These are phyloP conservation scores for Suaeda aralocaspica DNA, from an alignment of 148 eudicot genomes.

Conservation along the genomic window DNA sequence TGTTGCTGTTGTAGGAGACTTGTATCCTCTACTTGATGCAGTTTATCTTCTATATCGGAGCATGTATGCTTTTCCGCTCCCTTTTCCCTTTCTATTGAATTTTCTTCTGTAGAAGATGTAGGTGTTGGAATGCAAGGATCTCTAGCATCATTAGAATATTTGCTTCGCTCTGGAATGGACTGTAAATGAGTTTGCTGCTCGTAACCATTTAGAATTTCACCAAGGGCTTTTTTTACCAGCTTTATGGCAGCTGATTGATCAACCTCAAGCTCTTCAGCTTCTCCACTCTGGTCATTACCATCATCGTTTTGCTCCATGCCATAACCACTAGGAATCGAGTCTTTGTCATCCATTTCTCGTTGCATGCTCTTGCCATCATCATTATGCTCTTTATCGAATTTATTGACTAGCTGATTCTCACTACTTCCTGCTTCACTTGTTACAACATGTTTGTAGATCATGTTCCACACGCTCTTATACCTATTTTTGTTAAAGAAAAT, in stretches of 20 bases:
- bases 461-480: slow-evolving; percentile 72
- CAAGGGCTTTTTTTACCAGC: slow-evolving; percentile 76
- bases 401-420: slow-evolving; percentile 19
- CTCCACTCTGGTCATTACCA: slow-evolving; percentile 25
- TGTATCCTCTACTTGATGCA: slow-evolving; percentile 5
- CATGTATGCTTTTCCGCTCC: slow-evolving; percentile 4
- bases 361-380: slow-evolving; percentile 20
- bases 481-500: slow-evolving; percentile 38
- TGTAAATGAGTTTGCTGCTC: slow-evolving; percentile 55
- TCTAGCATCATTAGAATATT: slow-evolving; percentile 21
- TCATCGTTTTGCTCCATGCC: slow-evolving; percentile 18
- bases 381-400: slow-evolving; percentile 18
- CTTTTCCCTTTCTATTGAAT: slow-evolving; percentile 11
- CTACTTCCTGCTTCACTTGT: slow-evolving; percentile 30
- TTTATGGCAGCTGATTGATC: slow-evolving; percentile 64
- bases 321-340: slow-evolving; percentile 12
- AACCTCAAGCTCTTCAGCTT: slow-evolving; percentile 42
- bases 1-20: slow-evolving; percentile 11
- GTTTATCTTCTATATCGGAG: slow-evolving; percentile 14
- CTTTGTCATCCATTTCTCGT: slow-evolving; percentile 21
- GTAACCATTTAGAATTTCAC: slow-evolving; percentile 65
- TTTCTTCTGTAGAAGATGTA: slow-evolving; percentile 21
- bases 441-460: slow-evolving; percentile 65
- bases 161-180: slow-evolving; percentile 37
- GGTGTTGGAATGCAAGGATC: slow-evolving; percentile 18